Percentiles rank a stretch among this genome's conserved stretches.
Evolutionary conservation across 1,284 basidiomycete species (phyloP).

Genomic region (Tremellales sp.): DNA sequence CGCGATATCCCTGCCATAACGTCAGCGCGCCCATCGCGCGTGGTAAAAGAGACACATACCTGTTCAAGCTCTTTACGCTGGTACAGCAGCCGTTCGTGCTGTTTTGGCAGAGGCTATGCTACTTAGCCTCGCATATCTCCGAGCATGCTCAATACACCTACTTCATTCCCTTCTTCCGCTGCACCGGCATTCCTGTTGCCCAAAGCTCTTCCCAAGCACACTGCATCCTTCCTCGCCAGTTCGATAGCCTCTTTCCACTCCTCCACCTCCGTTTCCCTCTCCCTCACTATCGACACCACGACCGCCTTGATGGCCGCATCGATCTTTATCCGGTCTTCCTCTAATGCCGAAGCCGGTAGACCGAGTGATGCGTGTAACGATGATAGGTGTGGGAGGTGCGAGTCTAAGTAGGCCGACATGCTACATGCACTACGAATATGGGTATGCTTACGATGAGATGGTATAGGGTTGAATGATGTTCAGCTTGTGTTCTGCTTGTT

Average conservation of each 20-base stretch:
- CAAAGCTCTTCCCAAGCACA: slow-evolving; percentile 29
- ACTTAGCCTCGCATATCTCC: background rate
- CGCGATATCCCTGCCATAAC: slow-evolving; percentile 30
- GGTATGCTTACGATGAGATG: background rate
- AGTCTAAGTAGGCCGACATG: slow-evolving; percentile 41
- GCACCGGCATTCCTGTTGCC: slow-evolving; percentile 25
- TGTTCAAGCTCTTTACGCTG: slow-evolving; percentile 33
- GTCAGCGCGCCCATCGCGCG: slow-evolving; percentile 3
- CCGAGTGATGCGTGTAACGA: slow-evolving; percentile 38
- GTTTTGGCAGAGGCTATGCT: slow-evolving; percentile 30
- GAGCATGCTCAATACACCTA: slow-evolving; percentile 22
- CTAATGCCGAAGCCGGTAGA: slow-evolving; percentile 30
- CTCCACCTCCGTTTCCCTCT: slow-evolving; percentile 42
- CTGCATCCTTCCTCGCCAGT: slow-evolving; percentile 24
- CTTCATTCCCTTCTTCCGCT: slow-evolving; percentile 30
- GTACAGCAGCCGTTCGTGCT: slow-evolving; percentile 28
- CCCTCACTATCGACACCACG: slow-evolving; percentile 34
- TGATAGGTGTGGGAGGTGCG: slow-evolving; percentile 40
- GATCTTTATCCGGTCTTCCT: slow-evolving; percentile 35
- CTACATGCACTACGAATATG: background rate
- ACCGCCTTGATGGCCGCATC: slow-evolving; percentile 39
- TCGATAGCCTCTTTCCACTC: slow-evolving; percentile 34
- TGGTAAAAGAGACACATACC: slow-evolving; percentile 12
- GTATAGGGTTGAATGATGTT: background rate
- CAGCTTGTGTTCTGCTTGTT: background rate